Percentiles rank a stretch among this genome's conserved stretches.
Evolutionary conservation across 2,329 filamentous ascomycete species (phyloP).

Genomic region (Hypoxylon sp.): DNA sequence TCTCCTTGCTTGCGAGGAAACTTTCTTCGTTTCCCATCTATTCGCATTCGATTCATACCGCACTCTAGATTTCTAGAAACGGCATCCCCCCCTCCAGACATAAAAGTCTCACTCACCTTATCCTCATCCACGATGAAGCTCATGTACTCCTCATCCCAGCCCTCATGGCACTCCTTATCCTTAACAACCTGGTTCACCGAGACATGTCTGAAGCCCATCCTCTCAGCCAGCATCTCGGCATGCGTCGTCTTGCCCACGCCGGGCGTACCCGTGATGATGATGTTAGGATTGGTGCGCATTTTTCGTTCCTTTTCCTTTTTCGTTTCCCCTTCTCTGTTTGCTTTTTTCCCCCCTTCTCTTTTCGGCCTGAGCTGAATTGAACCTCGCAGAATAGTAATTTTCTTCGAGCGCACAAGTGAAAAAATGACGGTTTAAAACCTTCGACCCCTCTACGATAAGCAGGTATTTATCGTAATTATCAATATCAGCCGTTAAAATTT

Average conservation of each 20-base stretch:
- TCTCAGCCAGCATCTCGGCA: slow-evolving; percentile 83
- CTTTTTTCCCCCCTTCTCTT: slow-evolving; percentile 20
- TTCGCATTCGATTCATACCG: neutral
- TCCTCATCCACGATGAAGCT: slow-evolving; percentile 98
- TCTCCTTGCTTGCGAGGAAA: neutral
- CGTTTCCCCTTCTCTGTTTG: slow-evolving; percentile 32
- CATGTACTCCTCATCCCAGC: slow-evolving; percentile 86
- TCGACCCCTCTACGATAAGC: neutral
- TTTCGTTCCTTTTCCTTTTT: slow-evolving; percentile 16
- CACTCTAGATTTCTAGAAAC: neutral
- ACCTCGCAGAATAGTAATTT: neutral
- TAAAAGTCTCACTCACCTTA: slow-evolving; percentile 70
- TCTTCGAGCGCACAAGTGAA: neutral
- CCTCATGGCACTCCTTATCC: slow-evolving; percentile 87
- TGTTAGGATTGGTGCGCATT: slow-evolving; percentile 78
- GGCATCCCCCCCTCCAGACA: slow-evolving; percentile 4
- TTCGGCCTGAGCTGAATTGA: slow-evolving; percentile 13
- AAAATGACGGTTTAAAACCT: neutral
- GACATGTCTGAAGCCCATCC: slow-evolving; percentile 83
- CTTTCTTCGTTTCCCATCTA: neutral
- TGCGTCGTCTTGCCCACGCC: slow-evolving; percentile 97
- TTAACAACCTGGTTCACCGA: slow-evolving; percentile 94
- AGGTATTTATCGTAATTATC: neutral
- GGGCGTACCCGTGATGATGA: slow-evolving; percentile 95
- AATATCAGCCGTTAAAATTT: neutral